Conservation (phyloP, 371 early-diverging fungal species). For the Paraphysoderma sedebokerense region DNA sequence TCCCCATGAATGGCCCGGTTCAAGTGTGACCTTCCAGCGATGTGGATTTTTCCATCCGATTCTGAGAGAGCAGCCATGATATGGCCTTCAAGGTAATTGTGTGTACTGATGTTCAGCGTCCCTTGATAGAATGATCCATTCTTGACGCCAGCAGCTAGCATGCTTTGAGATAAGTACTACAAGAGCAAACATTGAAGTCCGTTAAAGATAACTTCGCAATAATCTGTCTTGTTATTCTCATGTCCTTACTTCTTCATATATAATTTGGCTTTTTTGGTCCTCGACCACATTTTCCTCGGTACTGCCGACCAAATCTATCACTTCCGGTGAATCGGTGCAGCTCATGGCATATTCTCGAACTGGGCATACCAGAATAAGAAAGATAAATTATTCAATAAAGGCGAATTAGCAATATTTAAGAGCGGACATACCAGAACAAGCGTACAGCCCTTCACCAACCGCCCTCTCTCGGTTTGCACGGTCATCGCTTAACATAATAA, state of each 20-base stretch:
- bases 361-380: too few species aligned
- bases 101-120: conserved; percentile 52
- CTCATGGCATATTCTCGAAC: conserved; percentile 30
- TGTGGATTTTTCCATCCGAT: conserved; percentile 40
- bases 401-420: too few species aligned
- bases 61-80: conserved; percentile 25
- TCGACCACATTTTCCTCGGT: neutral
- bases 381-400: too few species aligned
- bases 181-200: too few species aligned
- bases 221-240: too few species aligned
- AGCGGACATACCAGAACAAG: conserved; percentile 43
- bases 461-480: conserved; percentile 64
- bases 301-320: conserved; percentile 69
- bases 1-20: conserved; percentile 90
- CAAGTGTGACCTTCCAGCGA: conserved; percentile 64
- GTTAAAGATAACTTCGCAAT: too few species aligned
- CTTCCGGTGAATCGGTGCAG: conserved; percentile 39
- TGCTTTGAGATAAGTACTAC: conserved; percentile 52
- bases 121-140: conserved; percentile 64
- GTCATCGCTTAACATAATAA: conserved; percentile 76
- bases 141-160: conserved; percentile 71
- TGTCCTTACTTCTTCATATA: neutral
- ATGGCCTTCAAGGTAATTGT: conserved; percentile 78
- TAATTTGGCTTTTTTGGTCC: neutral
- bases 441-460: conserved; percentile 33